Evolutionary conservation across 192 early-diverging fungal species (phyloP).

Genomic region (Phlyctochytrium bullatum): DNA sequence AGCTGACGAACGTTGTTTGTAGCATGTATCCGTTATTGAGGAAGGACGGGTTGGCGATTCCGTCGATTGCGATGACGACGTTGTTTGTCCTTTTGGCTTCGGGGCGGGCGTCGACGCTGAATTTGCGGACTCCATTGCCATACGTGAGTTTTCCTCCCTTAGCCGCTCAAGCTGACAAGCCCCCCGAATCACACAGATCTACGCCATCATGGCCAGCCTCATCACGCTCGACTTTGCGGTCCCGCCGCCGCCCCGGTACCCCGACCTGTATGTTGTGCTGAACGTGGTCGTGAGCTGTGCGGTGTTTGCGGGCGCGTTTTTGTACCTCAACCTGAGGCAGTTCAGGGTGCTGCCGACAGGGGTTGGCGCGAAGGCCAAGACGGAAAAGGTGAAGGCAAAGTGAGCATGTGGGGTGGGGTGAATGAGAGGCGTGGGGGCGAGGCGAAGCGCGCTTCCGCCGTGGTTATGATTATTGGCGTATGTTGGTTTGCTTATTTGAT

Average conservation of each 20-base stretch:
- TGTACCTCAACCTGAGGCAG: background rate
- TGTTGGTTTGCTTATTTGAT: too few species aligned
- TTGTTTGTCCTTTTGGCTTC: constrained; percentile 56
- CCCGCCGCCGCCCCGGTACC: constrained; percentile 65
- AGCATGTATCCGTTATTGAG: constrained; percentile 88
- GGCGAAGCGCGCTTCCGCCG: too few species aligned
- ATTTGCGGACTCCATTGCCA: constrained; percentile 50
- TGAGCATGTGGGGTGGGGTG: too few species aligned
- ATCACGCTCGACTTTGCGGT: constrained; percentile 62
- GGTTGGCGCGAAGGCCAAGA: too few species aligned
- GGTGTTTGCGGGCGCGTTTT: constrained; percentile 47
- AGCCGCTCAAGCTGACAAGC: background rate
- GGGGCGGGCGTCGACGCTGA: constrained; percentile 40
- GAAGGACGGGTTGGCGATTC: constrained; percentile 67
- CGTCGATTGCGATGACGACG: constrained; percentile 60
- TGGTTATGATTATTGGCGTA: too few species aligned
- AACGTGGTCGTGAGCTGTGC: constrained; percentile 71
- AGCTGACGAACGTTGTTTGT: background rate
- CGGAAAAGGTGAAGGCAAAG: too few species aligned
- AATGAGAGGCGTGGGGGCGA: too few species aligned
- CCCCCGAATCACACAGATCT: constrained; percentile 23
- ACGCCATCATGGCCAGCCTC: constrained; percentile 49
- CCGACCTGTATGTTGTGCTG: constrained; percentile 78
- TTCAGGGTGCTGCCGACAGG: background rate
- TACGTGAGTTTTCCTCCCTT: constrained; percentile 14